These are phyloP conservation scores for Phytophthora podocarpi DNA, from an alignment of 352 stramenopile genomes.

Conservation along the genomic window DNA sequence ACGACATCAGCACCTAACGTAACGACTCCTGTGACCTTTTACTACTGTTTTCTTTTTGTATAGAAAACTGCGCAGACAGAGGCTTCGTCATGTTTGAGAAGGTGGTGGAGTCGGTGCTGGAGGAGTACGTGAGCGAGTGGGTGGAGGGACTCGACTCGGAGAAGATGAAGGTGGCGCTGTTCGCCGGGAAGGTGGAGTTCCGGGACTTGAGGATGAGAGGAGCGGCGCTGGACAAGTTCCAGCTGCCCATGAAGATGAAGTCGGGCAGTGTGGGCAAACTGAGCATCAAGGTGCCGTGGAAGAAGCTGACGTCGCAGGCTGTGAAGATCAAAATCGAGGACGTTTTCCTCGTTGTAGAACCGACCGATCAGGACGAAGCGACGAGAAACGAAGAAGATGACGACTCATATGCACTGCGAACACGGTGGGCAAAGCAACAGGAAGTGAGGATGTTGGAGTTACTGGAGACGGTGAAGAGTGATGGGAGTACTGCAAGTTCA, in stretches of 20 bases:
- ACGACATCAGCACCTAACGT: slow-evolving; percentile 2
- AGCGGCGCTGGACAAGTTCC: slow-evolving; percentile 75
- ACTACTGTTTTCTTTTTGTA: slow-evolving; percentile 6
- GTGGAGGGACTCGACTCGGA: slow-evolving; percentile 84
- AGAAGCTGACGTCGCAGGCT: slow-evolving; percentile 76
- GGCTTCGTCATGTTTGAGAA: slow-evolving; percentile 78
- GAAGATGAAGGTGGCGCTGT: slow-evolving; percentile 89
- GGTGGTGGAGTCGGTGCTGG: slow-evolving; percentile 81
- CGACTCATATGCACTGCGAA: slow-evolving; percentile 66
- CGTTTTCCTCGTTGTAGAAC: slow-evolving; percentile 75
- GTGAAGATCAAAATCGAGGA: slow-evolving; percentile 83
- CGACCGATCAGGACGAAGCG: slow-evolving; percentile 59
- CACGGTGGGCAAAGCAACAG: slow-evolving; percentile 83
- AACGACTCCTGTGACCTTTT: slow-evolving; percentile 12
- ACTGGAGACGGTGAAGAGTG: slow-evolving; percentile 68
- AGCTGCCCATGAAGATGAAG: slow-evolving; percentile 81
- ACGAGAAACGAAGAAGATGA: slow-evolving; percentile 34
- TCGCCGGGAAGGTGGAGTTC: slow-evolving; percentile 85
- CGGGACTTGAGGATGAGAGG: slow-evolving; percentile 75
- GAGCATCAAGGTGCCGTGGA: slow-evolving; percentile 86
- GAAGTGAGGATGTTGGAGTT: slow-evolving; percentile 80
- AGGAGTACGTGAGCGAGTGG: slow-evolving; percentile 89
- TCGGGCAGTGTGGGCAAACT: slow-evolving; percentile 67
- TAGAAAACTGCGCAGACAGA: not conserved
- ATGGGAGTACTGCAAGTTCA: slow-evolving; percentile 26